Base-by-base conservation (phyloP, 73 alveolate species). In the Urostyla sp. region DNA sequence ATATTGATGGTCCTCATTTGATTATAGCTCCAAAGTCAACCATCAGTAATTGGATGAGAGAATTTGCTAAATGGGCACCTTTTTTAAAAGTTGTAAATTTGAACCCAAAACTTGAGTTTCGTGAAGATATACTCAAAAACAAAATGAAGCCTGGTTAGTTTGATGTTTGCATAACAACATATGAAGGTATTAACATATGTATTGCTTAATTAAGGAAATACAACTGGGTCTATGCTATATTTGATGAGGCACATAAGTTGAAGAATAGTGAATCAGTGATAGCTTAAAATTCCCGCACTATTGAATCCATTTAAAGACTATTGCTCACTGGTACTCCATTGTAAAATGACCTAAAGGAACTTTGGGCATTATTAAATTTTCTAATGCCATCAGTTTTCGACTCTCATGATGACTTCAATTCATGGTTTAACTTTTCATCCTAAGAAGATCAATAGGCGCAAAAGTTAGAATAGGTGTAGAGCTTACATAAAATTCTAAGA, bases 271-370 rank as follows among this genome's bases (percentile, higher is more conserved):
- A 57, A 6, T 46, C 67, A 21, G 1, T 7, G 56, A 49, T 37
- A 34, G 52, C 78, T 46, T 0, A 35, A 44, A 74, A 48, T 53
- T 86, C 91, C 2, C 67, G 96, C 67, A 44, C 52, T 50, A 80
- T 92, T 21, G 38, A 53, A 6, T 58, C 90, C 55, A 69, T 78
- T 27, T 76, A 85, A 26, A 80, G 99, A 43, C 74, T 96, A 21
- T 86, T 96, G 18, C 55, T 96, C 85, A 96, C 99, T 5, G 99
- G 99, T n/a, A 96, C 99, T 36, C 99, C 99, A n/a, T 85, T 96
- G 6, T 91, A 95, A 83, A 96, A 96, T 85, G 89, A 95, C 61
- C 67, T 96, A 45, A 66, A 83, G 38, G 99, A 96, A 72, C 82
- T 96, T 66, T 96, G 96, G 97, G 91, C 97, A 35, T 69, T 97